Evolutionary conservation across 352 stramenopile species (phyloP).

Genomic region (Phytophthora vignae): DNA sequence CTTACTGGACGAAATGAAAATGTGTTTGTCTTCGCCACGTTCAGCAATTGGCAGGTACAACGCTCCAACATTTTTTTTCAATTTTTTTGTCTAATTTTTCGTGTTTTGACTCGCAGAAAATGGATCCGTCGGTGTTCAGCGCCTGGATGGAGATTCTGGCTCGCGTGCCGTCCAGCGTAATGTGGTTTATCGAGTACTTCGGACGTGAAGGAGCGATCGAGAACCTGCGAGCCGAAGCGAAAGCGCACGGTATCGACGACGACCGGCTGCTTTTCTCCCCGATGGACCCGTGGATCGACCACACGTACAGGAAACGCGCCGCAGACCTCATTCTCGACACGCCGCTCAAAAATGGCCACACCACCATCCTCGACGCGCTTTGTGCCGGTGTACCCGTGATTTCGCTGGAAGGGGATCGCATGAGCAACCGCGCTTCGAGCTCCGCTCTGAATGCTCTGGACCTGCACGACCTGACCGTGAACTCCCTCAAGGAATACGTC

Average conservation of each 20-base stretch:
- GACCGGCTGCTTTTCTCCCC: slow-evolving; percentile 66
- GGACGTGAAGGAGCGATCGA: slow-evolving; percentile 53
- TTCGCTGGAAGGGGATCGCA: slow-evolving; percentile 70
- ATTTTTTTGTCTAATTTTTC: too few relatives aligned
- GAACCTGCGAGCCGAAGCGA: slow-evolving; percentile 64
- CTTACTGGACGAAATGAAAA: slow-evolving; percentile 4
- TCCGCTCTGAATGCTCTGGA: slow-evolving; percentile 63
- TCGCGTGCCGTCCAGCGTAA: slow-evolving; percentile 69
- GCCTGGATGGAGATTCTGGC: slow-evolving; percentile 84
- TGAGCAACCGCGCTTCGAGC: slow-evolving; percentile 72
- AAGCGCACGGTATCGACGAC: slow-evolving; percentile 59
- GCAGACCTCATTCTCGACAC: slow-evolving; percentile 86
- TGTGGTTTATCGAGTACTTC: slow-evolving; percentile 80
- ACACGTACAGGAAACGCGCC: slow-evolving; percentile 74
- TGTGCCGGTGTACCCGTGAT: slow-evolving; percentile 82
- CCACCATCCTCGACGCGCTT: slow-evolving; percentile 79
- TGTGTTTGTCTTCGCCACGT: slow-evolving; percentile 79
- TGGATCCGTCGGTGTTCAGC: slow-evolving; percentile 75
- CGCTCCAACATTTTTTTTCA: too few relatives aligned
- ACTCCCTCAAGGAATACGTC: slow-evolving; percentile 86
- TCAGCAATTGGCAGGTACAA: slow-evolving; percentile 89
- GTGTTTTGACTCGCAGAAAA: slow-evolving; percentile 54
- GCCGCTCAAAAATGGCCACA: slow-evolving; percentile 87
- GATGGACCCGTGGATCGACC: slow-evolving; percentile 77
- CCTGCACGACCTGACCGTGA: slow-evolving; percentile 63